These are phyloP conservation scores for Pulveroboletus sp. DNA, from an alignment of 768 basidiomycete species.

Conservation along the genomic window DNA sequence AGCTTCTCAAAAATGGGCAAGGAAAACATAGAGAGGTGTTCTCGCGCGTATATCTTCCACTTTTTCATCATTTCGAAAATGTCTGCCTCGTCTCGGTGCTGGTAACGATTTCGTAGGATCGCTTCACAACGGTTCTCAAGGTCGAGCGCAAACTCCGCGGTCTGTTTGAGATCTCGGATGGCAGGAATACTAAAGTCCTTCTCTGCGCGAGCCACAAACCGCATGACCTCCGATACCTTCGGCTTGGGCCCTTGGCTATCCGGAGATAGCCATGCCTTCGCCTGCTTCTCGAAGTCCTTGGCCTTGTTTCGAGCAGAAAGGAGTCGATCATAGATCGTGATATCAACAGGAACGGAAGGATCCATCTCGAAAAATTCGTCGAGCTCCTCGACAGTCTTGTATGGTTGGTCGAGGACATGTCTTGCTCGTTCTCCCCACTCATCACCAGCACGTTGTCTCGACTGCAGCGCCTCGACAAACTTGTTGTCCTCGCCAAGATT, in stretches of 20 bases:
- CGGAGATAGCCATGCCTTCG: constrained; percentile 63
- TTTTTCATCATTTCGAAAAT: constrained; percentile 70
- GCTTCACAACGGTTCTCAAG: constrained; percentile 74
- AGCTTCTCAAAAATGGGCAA: constrained; percentile 73
- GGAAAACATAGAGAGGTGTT: constrained; percentile 70
- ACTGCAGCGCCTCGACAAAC: constrained; percentile 60
- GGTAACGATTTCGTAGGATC: constrained; percentile 64
- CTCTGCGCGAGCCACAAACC: constrained; percentile 67
- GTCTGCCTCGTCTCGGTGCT: constrained; percentile 53
- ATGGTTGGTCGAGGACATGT: constrained; percentile 59
- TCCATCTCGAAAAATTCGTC: constrained; percentile 70
- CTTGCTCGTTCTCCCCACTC: constrained; percentile 78
- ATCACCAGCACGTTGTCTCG: constrained; percentile 63
- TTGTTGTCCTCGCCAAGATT: constrained; percentile 63
- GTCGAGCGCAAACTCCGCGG: constrained; percentile 74
- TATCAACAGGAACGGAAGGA: constrained; percentile 66
- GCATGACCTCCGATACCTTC: constrained; percentile 64
- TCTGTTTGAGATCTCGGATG: constrained; percentile 62
- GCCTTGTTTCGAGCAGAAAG: constrained; percentile 65
- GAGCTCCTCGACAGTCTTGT: constrained; percentile 75
- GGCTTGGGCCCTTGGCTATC: constrained; percentile 57
- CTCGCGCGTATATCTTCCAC: constrained; percentile 71
- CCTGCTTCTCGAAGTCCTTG: constrained; percentile 77
- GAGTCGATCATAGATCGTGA: constrained; percentile 62
- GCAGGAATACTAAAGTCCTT: constrained; percentile 74